Base-by-base conservation (phyloP, 116 monocot species). In the Dioscorea cayenensis region DNA sequence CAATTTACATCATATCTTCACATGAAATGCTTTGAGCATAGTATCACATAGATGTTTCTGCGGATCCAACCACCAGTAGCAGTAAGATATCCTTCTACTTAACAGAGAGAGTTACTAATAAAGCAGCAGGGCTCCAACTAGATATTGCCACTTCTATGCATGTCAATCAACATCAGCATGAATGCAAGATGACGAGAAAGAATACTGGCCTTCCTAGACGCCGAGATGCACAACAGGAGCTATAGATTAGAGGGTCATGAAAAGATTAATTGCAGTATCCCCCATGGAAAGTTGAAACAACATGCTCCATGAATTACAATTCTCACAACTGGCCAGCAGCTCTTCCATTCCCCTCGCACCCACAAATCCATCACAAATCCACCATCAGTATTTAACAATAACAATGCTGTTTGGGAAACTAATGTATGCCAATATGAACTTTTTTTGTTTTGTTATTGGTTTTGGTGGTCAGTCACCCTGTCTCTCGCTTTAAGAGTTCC, bases 321-420 rank as follows among this genome's bases (percentile, higher is more conserved):
- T 49, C 91, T 85, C 71, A 95, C 88, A 60, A 83, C 12, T 14
- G 86, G 86, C 73, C 72, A 81, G 76, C 94, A 80, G 77, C 81
- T 73, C 70, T 80, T 77, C 55, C 80, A 78, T 63, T 94, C 88
- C 23, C 91, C 91, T 36, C 84, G 74, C 51, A 91, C 87, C 66
- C 68, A 79, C 60, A 86, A 91, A 52, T 76, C 86, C 95, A 91
- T 95, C 65, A 91, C 95, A 52, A 91, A 95, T 37, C 95, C 89
- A 10, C 83, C 81, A 6, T 36, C 72, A 7, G 38, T 38, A 5
- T 60, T 21, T 2, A 32, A 32, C 32, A 32, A 32, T 32, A 32
- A 32, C 32, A 32, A 32, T 4, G 32, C 32, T 32, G 32, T 32
- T 32, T 32, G 32, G 32, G 4, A 1, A 1, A 32, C 32, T 32